These are phyloP conservation scores for Lupinus albus DNA, from an alignment of 306 rosid genomes.

Conservation along the genomic window DNA sequence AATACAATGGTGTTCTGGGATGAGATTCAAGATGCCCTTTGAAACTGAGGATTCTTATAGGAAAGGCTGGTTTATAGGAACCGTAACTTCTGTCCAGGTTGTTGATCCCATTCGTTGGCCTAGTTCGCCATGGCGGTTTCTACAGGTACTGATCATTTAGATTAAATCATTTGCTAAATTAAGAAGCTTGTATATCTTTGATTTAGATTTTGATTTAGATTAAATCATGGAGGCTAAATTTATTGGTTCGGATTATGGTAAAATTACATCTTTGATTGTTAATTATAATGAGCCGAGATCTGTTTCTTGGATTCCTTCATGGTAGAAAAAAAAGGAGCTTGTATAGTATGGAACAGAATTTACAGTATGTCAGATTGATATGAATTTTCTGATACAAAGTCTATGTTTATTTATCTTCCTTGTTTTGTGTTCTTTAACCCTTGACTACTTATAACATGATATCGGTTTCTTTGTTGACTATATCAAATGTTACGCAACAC, in stretches of 20 bases:
- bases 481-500: constrained; percentile 22
- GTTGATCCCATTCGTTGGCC: constrained; percentile 83
- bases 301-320: constrained; percentile 22
- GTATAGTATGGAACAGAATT: constrained; percentile 25
- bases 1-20: constrained; percentile 79
- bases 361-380: constrained; percentile 34
- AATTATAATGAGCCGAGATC: neutral
- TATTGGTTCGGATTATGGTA: constrained; percentile 21
- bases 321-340: neutral
- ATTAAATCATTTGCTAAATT: neutral
- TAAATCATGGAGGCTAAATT: constrained; percentile 12
- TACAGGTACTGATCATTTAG: constrained; percentile 58
- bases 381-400: constrained; percentile 26
- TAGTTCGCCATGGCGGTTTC: constrained; percentile 93
- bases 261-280: constrained; percentile 6
- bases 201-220: no score
- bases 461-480: constrained; percentile 29
- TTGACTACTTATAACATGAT: constrained; percentile 9
- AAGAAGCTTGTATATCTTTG: no score
- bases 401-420: constrained; percentile 26
- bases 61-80: constrained; percentile 98
- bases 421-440: neutral
- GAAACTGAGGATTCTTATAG: constrained; percentile 95
- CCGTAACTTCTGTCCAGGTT: constrained; percentile 70
- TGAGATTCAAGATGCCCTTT: constrained; percentile 97